Percentiles rank a stretch among this genome's conserved stretches.
These are phyloP conservation scores for Tremella fuciformis DNA, from an alignment of 768 basidiomycete genomes.

Conservation along the genomic window DNA sequence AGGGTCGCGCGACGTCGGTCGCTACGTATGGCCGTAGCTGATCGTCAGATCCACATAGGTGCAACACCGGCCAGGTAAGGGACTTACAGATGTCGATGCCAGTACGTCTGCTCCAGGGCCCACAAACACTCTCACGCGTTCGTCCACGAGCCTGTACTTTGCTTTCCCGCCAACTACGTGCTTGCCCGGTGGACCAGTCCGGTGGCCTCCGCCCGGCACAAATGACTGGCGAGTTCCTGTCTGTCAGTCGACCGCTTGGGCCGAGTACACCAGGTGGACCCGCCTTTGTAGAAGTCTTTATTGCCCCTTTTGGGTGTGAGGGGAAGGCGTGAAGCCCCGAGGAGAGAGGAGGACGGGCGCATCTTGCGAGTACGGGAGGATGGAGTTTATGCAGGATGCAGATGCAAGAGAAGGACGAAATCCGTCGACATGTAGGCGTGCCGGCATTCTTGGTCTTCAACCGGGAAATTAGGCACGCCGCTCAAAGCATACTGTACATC, in stretches of 20 bases:
- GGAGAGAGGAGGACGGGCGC: slow-evolving; percentile 38
- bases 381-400: background rate
- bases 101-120: slow-evolving; percentile 58
- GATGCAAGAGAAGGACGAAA: no score
- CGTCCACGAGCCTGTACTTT: slow-evolving; percentile 77
- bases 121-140: slow-evolving; percentile 77
- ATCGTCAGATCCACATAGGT: background rate
- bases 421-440: no score
- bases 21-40: slow-evolving; percentile 44
- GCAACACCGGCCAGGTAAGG: background rate
- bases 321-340: slow-evolving; percentile 68
- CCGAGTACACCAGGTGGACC: slow-evolving; percentile 12
- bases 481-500: no score
- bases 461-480: no score
- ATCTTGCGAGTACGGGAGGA: slow-evolving; percentile 22
- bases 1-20: slow-evolving; percentile 17
- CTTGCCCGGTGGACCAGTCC: slow-evolving; percentile 84
- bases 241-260: background rate
- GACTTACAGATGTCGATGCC: slow-evolving; percentile 38
- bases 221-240: slow-evolving; percentile 77
- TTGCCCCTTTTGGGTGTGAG: slow-evolving; percentile 83
- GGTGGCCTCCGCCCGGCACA: slow-evolving; percentile 71
- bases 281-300: slow-evolving; percentile 96
- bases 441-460: no score
- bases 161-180: slow-evolving; percentile 69